Percentiles rank a stretch among this genome's conserved stretches.
phyloP scores from a whole-genome alignment of 192 early-diverging fungal species.

The Gonapodya prolifera region DNA sequence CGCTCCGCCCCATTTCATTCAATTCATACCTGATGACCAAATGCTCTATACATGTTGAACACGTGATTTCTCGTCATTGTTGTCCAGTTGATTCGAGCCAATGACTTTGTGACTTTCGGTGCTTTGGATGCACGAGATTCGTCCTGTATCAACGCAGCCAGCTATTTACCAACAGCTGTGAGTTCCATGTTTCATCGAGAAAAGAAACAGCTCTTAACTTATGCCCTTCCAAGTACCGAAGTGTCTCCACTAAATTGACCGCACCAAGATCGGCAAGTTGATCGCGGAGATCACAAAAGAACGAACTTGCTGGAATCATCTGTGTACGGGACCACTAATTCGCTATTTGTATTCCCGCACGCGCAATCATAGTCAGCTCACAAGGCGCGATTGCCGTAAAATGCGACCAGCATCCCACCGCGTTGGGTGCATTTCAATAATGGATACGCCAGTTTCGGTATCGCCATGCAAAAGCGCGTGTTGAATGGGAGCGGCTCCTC shows the following conservation, averaged over 20 bases:
- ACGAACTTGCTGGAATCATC: constrained; percentile 13
- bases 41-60: constrained; percentile 53
- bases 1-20: constrained; percentile 7
- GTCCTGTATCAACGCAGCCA: constrained; percentile 49
- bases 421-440: constrained; percentile 67
- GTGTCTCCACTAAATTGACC: constrained; percentile 40
- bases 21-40: constrained; percentile 50
- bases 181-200: constrained; percentile 12
- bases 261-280: constrained; percentile 43
- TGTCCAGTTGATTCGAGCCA: constrained; percentile 45
- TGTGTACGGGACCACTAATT: constrained; percentile 10
- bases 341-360: background rate
- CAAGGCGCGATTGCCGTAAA: constrained; percentile 39
- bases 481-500: constrained; percentile 87
- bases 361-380: background rate
- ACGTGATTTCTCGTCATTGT: constrained; percentile 45
- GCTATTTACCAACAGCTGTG: constrained; percentile 19
- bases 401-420: constrained; percentile 80
- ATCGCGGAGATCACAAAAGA: constrained; percentile 17
- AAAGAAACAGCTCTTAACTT: constrained; percentile 26
- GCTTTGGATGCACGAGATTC: constrained; percentile 47
- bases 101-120: constrained; percentile 46
- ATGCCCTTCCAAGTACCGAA: constrained; percentile 41
- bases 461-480: constrained; percentile 70
- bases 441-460: constrained; percentile 59